Percentiles rank a stretch among this genome's conserved stretches.
Conservation (phyloP, 1,284 basidiomycete species). For the Apiotrichum sp. region DNA sequence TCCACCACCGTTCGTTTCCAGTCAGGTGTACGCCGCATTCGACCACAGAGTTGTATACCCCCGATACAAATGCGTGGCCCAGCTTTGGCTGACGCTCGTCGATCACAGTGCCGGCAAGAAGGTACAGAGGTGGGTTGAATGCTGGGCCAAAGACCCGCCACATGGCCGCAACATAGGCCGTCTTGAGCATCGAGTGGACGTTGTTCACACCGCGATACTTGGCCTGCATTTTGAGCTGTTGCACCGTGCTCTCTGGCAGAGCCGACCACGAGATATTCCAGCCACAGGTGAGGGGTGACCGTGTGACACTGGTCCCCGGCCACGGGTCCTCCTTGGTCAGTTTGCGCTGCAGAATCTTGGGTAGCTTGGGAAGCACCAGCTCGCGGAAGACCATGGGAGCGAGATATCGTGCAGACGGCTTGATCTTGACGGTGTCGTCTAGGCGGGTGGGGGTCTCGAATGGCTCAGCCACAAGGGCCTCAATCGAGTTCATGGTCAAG, state of each 20-base stretch:
- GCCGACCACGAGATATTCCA: conserved; percentile 15
- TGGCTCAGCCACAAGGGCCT: conserved; percentile 2
- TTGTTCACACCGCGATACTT: conserved; percentile 22
- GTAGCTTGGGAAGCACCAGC: conserved; percentile 30
- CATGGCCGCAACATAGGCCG: conserved; percentile 24
- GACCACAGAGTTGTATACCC: conserved; percentile 26
- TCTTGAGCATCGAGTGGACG: conserved; percentile 30
- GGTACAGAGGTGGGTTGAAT: neutral
- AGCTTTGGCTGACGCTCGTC: conserved; percentile 21
- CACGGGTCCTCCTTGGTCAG: conserved; percentile 19
- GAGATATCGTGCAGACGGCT: conserved; percentile 17
- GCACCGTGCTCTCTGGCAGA: conserved; percentile 15
- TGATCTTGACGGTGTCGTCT: conserved; percentile 23
- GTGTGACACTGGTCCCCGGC: conserved; percentile 18
- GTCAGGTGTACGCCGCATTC: conserved; percentile 11
- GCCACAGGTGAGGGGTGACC: conserved; percentile 3
- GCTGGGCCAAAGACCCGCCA: conserved; percentile 12
- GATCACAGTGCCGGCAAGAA: neutral
- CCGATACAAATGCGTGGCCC: conserved; percentile 23
- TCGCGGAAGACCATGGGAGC: conserved; percentile 25
- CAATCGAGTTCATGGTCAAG: conserved; percentile 1
- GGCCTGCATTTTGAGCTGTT: conserved; percentile 18
- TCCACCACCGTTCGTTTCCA: conserved; percentile 27
- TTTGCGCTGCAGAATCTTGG: conserved; percentile 23
- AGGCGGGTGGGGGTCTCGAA: conserved; percentile 8